Base-by-base conservation (phyloP, 805 yeast species). In the Yamadazyma sp. region DNA sequence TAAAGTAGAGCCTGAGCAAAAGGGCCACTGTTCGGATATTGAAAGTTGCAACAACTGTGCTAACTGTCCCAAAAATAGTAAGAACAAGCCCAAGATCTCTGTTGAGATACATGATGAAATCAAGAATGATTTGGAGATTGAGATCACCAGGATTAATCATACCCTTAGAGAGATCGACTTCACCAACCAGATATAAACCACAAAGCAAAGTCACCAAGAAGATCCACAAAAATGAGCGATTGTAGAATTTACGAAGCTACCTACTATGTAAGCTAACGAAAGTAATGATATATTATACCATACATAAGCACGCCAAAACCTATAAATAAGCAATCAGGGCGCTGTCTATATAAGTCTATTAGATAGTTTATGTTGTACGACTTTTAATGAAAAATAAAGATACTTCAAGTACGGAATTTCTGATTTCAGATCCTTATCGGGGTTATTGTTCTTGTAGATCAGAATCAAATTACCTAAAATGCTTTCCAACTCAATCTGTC, bases 401-500 rank as follows among this genome's bases (percentile, higher is more conserved):
- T 53, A 33, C 10, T 43, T 47, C 32, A 59, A 49, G 10, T 50
- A 44, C 14, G 61, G 60, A 9, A 53, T 52, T 7, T 40, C 48
- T 6, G 48, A 45, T 28, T 44, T 44, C 10, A 37, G 4, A 24
- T 39, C 35, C 6, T 21, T 30, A 10, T 25, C 42, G 6, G 42
- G 30, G 3, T 49, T 46, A 25, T 47, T 37, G 31, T 42, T 34
- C 32, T 50, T 39, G 20, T 59, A 58, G 22, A 47, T 42, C 13
- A 26, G 18, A 15, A 47, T 34, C 24, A 83, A 68, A 50, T 81
- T 84, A 3, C 91, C 90, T 35, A 84, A 61, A 42, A 86, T 81
- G 15, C 76, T 82, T 50, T 84, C 89, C 19, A 80, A 58, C 57
- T 86, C 95, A 47, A 84, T 73, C 32, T 79, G 78, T 52, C 83